phyloP scores from a whole-genome alignment of 495 filamentous ascomycete genomes.

The Penicillium robsamsonii region DNA sequence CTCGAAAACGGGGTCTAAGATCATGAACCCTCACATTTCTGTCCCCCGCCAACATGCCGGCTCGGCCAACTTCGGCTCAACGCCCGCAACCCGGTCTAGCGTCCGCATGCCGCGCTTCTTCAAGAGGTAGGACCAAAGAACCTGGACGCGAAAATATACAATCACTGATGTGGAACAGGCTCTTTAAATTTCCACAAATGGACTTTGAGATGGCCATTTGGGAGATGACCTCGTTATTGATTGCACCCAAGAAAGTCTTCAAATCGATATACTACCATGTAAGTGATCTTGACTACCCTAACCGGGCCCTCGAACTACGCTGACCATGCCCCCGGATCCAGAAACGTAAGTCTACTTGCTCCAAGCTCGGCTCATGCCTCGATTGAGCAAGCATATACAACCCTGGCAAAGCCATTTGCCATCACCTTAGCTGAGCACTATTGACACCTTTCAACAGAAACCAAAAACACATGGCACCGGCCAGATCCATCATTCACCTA shows the following conservation, averaged over 20 bases:
- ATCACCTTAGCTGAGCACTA: constrained; percentile 1
- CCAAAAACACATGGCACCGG: constrained; percentile 75
- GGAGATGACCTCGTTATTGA: constrained; percentile 73
- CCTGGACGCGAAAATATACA: background rate
- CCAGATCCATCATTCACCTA: constrained; percentile 77
- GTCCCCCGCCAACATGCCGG: constrained; percentile 58
- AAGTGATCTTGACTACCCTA: constrained; percentile 24
- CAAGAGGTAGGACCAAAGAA: constrained; percentile 38
- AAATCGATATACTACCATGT: constrained; percentile 76
- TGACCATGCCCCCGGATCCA: constrained; percentile 23
- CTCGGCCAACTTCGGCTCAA: constrained; percentile 53
- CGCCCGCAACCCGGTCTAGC: constrained; percentile 49
- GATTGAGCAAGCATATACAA: background rate
- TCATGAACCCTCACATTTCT: constrained; percentile 64
- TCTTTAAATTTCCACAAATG: constrained; percentile 69
- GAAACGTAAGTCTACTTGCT: constrained; percentile 55
- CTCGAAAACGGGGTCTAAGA: constrained; percentile 16
- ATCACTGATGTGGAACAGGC: constrained; percentile 29
- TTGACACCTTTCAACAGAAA: constrained; percentile 49
- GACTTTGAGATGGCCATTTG: constrained; percentile 75
- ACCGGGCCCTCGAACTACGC: constrained; percentile 5
- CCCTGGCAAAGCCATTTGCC: background rate
- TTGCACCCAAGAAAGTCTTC: constrained; percentile 76
- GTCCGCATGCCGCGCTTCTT: constrained; percentile 59
- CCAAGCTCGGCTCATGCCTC: background rate